A percentile compares a stretch with the other conserved stretches of the same genome.
Conservation (phyloP, 176 grass and related monocot genomes). For the Otatea glauca region DNA sequence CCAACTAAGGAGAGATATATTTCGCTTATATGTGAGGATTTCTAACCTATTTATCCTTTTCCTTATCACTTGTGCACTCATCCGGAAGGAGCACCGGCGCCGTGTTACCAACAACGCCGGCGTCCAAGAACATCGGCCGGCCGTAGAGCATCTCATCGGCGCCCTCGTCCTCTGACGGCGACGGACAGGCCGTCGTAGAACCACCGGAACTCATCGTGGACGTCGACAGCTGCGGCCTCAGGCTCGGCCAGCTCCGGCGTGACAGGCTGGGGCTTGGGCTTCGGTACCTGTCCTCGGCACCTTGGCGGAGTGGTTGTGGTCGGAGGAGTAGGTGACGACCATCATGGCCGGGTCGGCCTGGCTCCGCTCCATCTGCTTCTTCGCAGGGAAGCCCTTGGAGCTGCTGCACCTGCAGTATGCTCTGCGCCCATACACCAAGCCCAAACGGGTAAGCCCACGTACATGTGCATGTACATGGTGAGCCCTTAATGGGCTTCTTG, state of each 20-base stretch:
- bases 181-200: constrained; percentile 63
- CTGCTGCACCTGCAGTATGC: constrained; percentile 90
- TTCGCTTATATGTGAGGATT: no score
- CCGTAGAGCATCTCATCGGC: constrained; percentile 62
- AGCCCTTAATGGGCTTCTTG: constrained; percentile 95
- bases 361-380: constrained; percentile 88
- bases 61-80: constrained; percentile 9
- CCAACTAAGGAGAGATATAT: no score
- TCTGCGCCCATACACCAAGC: constrained; percentile 37
- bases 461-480: constrained; percentile 7
- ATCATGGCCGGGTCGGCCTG: constrained; percentile 59
- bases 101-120: constrained; percentile 36
- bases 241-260: constrained; percentile 5
- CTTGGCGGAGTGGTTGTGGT: constrained; percentile 69
- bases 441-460: not conserved
- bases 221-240: constrained; percentile 34
- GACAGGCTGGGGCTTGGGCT: constrained; percentile 25
- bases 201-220: constrained; percentile 76
- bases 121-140: constrained; percentile 49
- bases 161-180: constrained; percentile 46
- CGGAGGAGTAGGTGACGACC: constrained; percentile 82
- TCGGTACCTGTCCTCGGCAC: constrained; percentile 44
- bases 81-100: constrained; percentile 43
- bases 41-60: no score
- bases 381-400: constrained; percentile 82